Evolutionary conservation across 768 basidiomycete species (phyloP).

Genomic region (Hemileccinum rubropunctum): DNA sequence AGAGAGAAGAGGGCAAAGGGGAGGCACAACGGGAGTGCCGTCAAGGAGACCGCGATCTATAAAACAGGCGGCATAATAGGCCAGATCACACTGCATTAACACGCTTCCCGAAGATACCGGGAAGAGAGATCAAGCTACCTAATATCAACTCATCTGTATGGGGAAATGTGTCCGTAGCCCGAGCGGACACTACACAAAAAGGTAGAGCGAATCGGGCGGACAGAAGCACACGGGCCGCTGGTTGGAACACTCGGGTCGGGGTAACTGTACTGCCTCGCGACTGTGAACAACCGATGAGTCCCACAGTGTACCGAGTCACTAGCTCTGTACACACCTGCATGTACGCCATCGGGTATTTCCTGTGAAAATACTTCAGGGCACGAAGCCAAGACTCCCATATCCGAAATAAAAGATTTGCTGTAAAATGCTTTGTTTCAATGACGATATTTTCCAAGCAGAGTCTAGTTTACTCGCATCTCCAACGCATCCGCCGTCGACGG

Average conservation of each 20-base stretch:
- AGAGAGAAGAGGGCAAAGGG: constrained; percentile 13
- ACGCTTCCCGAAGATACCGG: constrained; percentile 25
- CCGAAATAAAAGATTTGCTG: not conserved
- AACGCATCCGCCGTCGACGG: constrained; percentile 30
- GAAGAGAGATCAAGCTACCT: constrained; percentile 15
- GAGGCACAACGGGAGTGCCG: constrained; percentile 6
- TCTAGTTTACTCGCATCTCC: constrained; percentile 10
- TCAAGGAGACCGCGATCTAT: constrained; percentile 19
- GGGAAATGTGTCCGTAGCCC: constrained; percentile 3
- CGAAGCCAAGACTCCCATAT: not conserved
- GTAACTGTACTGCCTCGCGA: constrained; percentile 1
- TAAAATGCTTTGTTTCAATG: not conserved
- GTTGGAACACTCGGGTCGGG: not conserved
- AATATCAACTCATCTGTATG: constrained; percentile 6
- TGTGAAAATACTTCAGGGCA: not conserved
- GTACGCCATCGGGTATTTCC: too few relatives aligned
- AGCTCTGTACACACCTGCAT: not conserved
- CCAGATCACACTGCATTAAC: constrained; percentile 24
- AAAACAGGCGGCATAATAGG: constrained; percentile 18
- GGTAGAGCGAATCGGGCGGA: constrained; percentile 5
- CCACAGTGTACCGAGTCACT: not conserved
- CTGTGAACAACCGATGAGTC: not conserved
- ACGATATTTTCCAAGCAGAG: not conserved
- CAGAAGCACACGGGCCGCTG: constrained; percentile 1
- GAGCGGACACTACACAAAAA: constrained; percentile 15